Percentiles rank a stretch among this genome's conserved stretches.
These are phyloP conservation scores for Ophiostoma piceae DNA, from an alignment of 2,329 filamentous ascomycete genomes.

Conservation along the genomic window DNA sequence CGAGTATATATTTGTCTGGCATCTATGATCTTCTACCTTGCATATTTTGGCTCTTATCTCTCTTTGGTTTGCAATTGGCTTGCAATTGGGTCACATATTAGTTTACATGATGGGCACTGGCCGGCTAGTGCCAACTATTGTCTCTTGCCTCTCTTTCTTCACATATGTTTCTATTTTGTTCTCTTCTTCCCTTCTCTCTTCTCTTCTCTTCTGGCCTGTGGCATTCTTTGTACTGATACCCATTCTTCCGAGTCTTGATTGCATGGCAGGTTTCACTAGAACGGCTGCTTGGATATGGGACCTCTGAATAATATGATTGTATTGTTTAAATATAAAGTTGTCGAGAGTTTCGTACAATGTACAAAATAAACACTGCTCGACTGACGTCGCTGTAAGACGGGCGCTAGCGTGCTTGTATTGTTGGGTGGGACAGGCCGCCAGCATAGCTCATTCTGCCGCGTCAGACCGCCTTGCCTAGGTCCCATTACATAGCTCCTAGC, in stretches of 20 bases:
- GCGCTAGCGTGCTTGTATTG: neutral
- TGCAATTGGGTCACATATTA: neutral
- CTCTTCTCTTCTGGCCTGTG: neutral
- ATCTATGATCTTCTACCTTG: neutral
- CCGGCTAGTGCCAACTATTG: neutral
- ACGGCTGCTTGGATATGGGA: neutral
- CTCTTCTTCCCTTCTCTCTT: neutral
- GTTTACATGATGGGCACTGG: neutral
- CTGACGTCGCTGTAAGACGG: conserved; percentile 1
- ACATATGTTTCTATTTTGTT: neutral
- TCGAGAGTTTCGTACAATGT: neutral
- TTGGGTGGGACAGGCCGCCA: neutral
- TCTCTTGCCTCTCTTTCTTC: neutral
- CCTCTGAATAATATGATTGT: neutral
- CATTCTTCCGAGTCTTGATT: neutral
- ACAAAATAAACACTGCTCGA: neutral
- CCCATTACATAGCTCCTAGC: neutral
- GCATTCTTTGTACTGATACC: conserved; percentile 2
- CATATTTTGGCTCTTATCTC: neutral
- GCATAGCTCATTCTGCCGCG: conserved; percentile 18
- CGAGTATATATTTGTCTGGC: neutral
- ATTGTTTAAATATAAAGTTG: no score
- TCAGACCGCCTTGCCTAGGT: conserved; percentile 15
- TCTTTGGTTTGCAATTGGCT: neutral
- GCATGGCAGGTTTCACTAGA: neutral